Base-by-base conservation (phyloP, 2,329 filamentous ascomycete species). In the Epichloe uncinata region DNA sequence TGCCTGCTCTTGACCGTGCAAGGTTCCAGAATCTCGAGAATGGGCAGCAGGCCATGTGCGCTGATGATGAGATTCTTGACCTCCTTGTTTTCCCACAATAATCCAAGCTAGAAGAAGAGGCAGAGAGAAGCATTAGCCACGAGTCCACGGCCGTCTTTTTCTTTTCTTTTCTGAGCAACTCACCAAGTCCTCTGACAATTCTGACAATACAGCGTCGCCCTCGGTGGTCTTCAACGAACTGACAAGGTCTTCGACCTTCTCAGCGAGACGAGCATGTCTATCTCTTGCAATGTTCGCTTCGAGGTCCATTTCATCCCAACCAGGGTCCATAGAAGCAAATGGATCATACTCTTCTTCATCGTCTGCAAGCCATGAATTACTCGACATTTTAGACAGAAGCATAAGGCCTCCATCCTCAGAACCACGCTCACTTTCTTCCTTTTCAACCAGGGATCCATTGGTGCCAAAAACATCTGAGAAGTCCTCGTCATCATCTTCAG, bases 241-340 rank as follows among this genome's bases (percentile, higher is more conserved):
- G 16, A 98, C 90, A 13, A 97, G 71, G 44, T 83, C 82, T 62
- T 97, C 93, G 0, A 97, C 87, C 58, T 85, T 82, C 55, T 87
- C 89, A 30, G 88, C 87, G 33, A 97, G 72, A 40, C 91, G 81
- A 49, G 93, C 93, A 66, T 97, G 87, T 60, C 94, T 86, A 63
- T 98, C 93, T 60, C 93, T 79, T 15, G 90, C 91, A 65, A 98
- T 95, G 57, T 98, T 98, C 49, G 90, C 91, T 65, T 96, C 89
- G 20, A 97, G 75, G 58, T 98, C 91, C 78, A 96, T 90, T 63
- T 95, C 89, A 59, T 96, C 91, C 66, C 95, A 87, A 3, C 88
- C 90, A 56, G 95, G 93, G 60, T 98, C 93, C 61, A 98, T 79
- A 53, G 90, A 87, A 6, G 93, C 93, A 67, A 98, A 98, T 0